phyloP scores from a whole-genome alignment of 306 rosid species.

The Malus fusca region DNA sequence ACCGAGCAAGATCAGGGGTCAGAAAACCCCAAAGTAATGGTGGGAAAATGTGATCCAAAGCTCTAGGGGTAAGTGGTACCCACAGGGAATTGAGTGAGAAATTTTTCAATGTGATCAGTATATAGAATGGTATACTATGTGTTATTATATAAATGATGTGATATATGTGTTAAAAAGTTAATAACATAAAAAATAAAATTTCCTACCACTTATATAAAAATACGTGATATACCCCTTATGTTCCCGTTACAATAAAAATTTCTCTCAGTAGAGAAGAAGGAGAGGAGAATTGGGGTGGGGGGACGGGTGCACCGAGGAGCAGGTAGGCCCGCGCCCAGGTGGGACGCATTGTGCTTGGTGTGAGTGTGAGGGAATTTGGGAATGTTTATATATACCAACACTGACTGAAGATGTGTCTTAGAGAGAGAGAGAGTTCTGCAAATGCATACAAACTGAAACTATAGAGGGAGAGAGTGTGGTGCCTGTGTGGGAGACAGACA shows the following conservation, averaged over 20 bases:
- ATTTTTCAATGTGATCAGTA: too few relatives aligned
- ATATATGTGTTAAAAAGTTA: too few relatives aligned
- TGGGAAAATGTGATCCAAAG: neutral
- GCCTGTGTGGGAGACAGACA: conserved; percentile 61
- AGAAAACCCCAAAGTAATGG: neutral
- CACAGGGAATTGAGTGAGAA: neutral
- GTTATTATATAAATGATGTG: too few relatives aligned
- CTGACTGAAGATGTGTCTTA: neutral
- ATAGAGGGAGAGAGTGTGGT: neutral
- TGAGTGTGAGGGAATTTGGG: conserved; percentile 54
- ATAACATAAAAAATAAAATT: too few relatives aligned
- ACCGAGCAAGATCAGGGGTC: neutral
- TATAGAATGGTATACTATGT: too few relatives aligned
- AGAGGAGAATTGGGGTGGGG: conserved; percentile 20
- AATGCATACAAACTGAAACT: neutral
- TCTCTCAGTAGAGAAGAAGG: neutral
- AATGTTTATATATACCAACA: conserved; percentile 32
- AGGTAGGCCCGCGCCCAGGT: conserved; percentile 56
- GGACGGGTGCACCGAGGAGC: conserved; percentile 59
- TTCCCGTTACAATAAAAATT: too few relatives aligned
- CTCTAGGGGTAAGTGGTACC: neutral
- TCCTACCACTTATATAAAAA: too few relatives aligned
- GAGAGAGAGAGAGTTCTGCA: conserved; percentile 12
- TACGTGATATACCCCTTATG: too few relatives aligned
- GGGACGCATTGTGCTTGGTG: conserved; percentile 58